These are phyloP conservation scores for Pseudonitzschia multiseries DNA, from an alignment of 108 stramenopile genomes.

Conservation along the genomic window DNA sequence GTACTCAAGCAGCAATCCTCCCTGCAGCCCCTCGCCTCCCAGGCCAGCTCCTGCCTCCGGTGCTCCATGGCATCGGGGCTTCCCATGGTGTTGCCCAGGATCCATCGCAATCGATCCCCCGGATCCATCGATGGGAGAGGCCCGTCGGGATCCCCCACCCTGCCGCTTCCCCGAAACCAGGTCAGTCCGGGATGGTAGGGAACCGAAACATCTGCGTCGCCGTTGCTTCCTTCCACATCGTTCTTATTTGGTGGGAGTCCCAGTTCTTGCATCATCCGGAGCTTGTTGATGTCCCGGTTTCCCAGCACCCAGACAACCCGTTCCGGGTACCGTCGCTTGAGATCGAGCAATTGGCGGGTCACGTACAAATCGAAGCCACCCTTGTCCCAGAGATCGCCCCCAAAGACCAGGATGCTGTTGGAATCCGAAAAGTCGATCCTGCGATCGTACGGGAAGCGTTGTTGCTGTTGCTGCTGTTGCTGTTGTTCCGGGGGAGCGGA, in stretches of 20 bases:
- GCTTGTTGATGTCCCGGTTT: conserved; percentile 90
- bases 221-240: too few species aligned
- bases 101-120: conserved; percentile 70
- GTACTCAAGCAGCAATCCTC: not conserved
- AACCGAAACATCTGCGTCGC: conserved; percentile 11
- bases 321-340: conserved; percentile 66
- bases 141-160: conserved; percentile 45
- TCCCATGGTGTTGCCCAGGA: conserved; percentile 79
- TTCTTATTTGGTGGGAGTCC: conserved; percentile 14
- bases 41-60: conserved; percentile 56
- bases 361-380: conserved; percentile 85
- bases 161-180: conserved; percentile 62
- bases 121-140: conserved; percentile 31
- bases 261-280: conserved; percentile 76
- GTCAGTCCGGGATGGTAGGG: conserved; percentile 65
- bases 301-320: conserved; percentile 84
- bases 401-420: conserved; percentile 47
- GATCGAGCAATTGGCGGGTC: conserved; percentile 71
- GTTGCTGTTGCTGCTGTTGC: too few species aligned
- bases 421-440: conserved; percentile 52
- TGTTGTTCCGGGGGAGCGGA: not conserved
- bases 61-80: conserved; percentile 78
- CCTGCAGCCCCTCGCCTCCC: conserved; percentile 29
- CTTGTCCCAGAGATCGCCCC: conserved; percentile 89
- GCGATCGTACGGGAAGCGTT: conserved; percentile 66